Conservation (phyloP, 768 basidiomycete species). For the Pulveroboletus sp. region DNA sequence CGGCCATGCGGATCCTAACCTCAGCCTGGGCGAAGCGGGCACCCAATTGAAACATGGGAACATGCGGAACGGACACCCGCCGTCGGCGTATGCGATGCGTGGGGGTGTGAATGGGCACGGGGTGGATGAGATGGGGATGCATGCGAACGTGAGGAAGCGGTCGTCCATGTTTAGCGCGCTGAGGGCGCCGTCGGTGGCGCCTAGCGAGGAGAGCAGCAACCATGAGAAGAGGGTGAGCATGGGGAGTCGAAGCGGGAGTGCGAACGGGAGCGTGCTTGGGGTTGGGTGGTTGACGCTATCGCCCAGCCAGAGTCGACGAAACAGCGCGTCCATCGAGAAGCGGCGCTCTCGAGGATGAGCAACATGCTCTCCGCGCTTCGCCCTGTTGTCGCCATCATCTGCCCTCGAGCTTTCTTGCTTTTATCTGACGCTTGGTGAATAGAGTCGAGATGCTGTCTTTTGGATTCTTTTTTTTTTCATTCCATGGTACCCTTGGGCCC, state of each 20-base stretch:
- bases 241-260: constrained; percentile 1
- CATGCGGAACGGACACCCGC: background rate
- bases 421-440: no score
- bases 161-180: constrained; percentile 6
- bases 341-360: background rate
- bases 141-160: constrained; percentile 22
- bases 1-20: no score
- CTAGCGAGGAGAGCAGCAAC: background rate
- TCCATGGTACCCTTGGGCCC: no score
- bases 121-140: constrained; percentile 40
- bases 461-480: no score
- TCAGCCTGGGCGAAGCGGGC: background rate
- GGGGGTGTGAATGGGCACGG: background rate
- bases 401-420: no score
- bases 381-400: no score
- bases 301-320: constrained; percentile 2
- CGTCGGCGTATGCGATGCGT: background rate
- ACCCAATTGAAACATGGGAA: background rate
- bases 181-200: background rate
- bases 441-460: no score
- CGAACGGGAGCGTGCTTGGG: constrained; percentile 1
- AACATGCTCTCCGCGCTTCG: no score
- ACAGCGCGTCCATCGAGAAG: constrained; percentile 10
- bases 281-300: constrained; percentile 2
- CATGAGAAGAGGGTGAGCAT: background rate